phyloP scores from a whole-genome alignment of 768 basidiomycete species.

The Russula foetens region DNA sequence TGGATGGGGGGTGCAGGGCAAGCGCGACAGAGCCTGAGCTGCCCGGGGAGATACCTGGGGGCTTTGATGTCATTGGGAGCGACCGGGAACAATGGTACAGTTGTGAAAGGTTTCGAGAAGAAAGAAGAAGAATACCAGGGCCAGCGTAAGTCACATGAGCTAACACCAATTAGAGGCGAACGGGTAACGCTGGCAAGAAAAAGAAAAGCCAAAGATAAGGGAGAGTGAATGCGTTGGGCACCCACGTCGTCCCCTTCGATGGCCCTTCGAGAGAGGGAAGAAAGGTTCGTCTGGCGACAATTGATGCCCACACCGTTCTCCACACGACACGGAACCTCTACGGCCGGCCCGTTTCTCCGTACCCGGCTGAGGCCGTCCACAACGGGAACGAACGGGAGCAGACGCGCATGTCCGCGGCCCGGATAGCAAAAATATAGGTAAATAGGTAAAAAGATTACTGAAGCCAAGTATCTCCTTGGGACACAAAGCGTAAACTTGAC shows the following conservation, averaged over 20 bases:
- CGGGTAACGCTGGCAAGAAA: background rate
- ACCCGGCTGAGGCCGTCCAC: background rate
- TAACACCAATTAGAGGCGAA: background rate
- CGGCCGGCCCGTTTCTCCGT: background rate
- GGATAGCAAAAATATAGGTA: background rate
- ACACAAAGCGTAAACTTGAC: background rate
- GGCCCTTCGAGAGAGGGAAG: background rate
- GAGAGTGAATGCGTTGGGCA: background rate
- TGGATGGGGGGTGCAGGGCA: conserved; percentile 25
- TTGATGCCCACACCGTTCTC: background rate
- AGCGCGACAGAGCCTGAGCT: conserved; percentile 27
- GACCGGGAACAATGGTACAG: background rate
- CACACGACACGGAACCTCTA: background rate
- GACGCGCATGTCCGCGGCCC: conserved; percentile 3
- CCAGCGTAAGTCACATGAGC: conserved; percentile 4
- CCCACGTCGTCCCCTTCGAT: background rate
- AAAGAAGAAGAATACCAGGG: background rate
- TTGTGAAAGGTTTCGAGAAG: background rate
- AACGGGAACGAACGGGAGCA: background rate
- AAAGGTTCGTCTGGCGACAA: background rate
- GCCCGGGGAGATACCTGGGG: conserved; percentile 23
- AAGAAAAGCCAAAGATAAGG: too few species aligned
- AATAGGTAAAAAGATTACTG: too few species aligned
- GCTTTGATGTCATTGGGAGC: conserved; percentile 24
- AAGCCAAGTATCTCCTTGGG: too few species aligned